Evolutionary conservation across 495 filamentous ascomycete genomes (phyloP).

Genomic region (Terfezia boudieri): DNA sequence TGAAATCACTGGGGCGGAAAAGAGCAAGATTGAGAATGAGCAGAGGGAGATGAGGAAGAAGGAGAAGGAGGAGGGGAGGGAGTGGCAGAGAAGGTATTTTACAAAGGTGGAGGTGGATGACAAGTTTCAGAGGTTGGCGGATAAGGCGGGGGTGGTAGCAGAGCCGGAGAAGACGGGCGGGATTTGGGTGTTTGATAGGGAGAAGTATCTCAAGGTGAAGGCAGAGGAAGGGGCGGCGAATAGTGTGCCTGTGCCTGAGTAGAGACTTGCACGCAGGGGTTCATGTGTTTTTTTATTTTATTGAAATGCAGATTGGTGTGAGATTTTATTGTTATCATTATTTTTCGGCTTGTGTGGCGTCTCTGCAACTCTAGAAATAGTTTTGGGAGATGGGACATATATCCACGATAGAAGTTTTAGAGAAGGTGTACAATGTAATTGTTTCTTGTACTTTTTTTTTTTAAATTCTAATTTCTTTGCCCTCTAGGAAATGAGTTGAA

Average conservation of each 20-base stretch:
- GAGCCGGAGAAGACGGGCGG: constrained; percentile 70
- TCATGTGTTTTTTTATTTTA: neutral
- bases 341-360: neutral
- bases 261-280: neutral
- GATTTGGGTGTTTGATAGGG: constrained; percentile 61
- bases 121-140: constrained; percentile 35
- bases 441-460: no score
- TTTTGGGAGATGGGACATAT: no score
- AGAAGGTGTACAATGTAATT: no score
- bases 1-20: constrained; percentile 53
- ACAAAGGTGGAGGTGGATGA: constrained; percentile 29
- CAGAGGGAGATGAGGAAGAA: constrained; percentile 66
- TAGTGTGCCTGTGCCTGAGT: neutral
- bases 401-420: no score
- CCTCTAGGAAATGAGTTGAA: no score
- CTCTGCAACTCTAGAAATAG: neutral
- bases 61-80: constrained; percentile 53
- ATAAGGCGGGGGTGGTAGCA: constrained; percentile 32
- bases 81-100: constrained; percentile 80
- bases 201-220: constrained; percentile 33
- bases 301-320: no score
- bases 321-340: neutral
- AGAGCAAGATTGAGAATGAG: constrained; percentile 72
- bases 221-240: constrained; percentile 5
- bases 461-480: no score